Base-by-base conservation (phyloP, 2,329 filamentous ascomycete genomes). In the Diplodia seriata region DNA sequence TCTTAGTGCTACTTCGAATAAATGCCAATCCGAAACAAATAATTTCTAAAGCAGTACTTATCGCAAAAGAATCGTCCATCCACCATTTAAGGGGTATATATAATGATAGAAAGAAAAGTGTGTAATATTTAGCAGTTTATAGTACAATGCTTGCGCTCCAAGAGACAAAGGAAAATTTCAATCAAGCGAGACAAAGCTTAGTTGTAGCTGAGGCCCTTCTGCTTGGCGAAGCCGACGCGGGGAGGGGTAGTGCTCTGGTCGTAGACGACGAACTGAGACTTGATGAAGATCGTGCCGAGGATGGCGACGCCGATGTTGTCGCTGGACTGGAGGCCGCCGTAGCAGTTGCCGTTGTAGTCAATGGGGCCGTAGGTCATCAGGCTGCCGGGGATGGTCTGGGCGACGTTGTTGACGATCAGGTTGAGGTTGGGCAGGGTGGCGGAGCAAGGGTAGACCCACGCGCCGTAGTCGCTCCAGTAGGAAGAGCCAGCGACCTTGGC, bases 221-320 rank as follows among this genome's bases (percentile, higher is more conserved):
- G 66, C 57, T 36, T 62, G 18, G 66, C 66, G 31, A 68, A 68
- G 7, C 66, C 66, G 5, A 68, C 7, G 9, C 59, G 66, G 15
- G 57, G 59, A 6, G 57, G 50, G 20, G 50, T 31, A 38, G 50
- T 54, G 36, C 33, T 20, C 57, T 55, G 50, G 36, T 68, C 66
- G 40, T 40, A 68, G 29, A 68, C 50, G 40, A 90, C 87, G 75
- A 91, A 93, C 70, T 91, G 83, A 67, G 87, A 87, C 86, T 95
- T 95, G 72, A 95, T 84, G 81, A 94, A 92, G 68, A 91, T 84
- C 69, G 93, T 91, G 11, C 92, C 92, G 67, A 93, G 86, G 74
- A 95, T 92, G 67, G 85, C 87, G 70, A 89, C 83, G 7, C 83
- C 84, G 61, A 90, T 78, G 23, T 84, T 85, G 2, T 78, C 74